A percentile compares a stretch with the other conserved stretches of the same genome.
These are phyloP conservation scores for Colletotrichum ledebouriae DNA, from an alignment of 2,329 filamentous ascomycete species.

Conservation along the genomic window DNA sequence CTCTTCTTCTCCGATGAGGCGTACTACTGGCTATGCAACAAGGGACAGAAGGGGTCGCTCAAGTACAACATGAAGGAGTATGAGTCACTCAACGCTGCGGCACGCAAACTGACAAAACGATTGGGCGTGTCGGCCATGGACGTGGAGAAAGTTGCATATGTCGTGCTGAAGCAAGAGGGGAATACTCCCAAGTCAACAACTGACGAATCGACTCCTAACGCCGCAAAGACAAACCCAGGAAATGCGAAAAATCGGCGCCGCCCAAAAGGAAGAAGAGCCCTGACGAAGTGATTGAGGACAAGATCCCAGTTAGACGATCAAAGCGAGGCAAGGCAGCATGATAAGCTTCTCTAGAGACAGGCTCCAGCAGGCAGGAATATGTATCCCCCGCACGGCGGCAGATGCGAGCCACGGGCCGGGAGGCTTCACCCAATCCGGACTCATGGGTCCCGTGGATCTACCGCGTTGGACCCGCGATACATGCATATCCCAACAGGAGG, in stretches of 20 bases:
- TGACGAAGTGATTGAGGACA: constrained; percentile 41
- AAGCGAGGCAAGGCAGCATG: constrained; percentile 47
- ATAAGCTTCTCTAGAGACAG: constrained; percentile 20
- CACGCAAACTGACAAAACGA: constrained; percentile 59
- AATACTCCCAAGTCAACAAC: background rate
- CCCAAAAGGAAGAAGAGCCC: constrained; percentile 45
- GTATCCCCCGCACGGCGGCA: constrained; percentile 9
- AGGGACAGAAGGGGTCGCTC: constrained; percentile 64
- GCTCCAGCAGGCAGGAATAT: constrained; percentile 13
- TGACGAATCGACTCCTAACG: background rate
- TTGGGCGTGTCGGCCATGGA: constrained; percentile 71
- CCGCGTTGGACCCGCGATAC: background rate
- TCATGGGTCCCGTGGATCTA: constrained; percentile 42
- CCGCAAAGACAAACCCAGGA: constrained; percentile 1
- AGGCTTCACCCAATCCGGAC: constrained; percentile 37
- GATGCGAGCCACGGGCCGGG: background rate
- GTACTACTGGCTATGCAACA: constrained; percentile 77
- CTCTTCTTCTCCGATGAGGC: constrained; percentile 87
- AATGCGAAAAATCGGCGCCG: constrained; percentile 34
- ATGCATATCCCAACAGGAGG: constrained; percentile 1
- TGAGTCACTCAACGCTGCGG: constrained; percentile 61
- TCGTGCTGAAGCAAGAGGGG: constrained; percentile 65
- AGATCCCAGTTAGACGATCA: constrained; percentile 45
- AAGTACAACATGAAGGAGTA: constrained; percentile 82
- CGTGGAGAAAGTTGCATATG: constrained; percentile 79